Evolutionary conservation across 23 red algal genomes (phyloP).

Genomic region (Gracilariopsis chorda): DNA sequence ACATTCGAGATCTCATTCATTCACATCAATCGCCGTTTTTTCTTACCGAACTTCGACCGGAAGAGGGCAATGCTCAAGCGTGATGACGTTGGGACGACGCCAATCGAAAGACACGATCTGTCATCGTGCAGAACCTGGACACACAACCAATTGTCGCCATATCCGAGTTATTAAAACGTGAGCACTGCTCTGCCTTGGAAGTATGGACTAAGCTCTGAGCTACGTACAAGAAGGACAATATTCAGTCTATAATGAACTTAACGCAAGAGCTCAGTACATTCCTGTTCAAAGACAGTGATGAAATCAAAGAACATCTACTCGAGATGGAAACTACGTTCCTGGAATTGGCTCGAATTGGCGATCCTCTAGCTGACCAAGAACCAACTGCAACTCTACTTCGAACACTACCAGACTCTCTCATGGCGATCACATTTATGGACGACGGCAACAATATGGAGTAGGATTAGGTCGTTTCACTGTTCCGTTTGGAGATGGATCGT

Average conservation of each 20-base stretch:
- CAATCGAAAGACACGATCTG: neutral
- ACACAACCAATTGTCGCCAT: neutral
- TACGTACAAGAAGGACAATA: constrained; percentile 1
- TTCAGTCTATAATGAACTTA: neutral
- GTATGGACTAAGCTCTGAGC: neutral
- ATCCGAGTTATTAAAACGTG: neutral
- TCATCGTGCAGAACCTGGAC: neutral
- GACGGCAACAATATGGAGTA: neutral
- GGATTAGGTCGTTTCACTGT: neutral
- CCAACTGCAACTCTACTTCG: neutral
- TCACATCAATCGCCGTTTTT: neutral
- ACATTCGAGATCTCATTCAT: neutral
- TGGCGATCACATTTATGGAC: neutral
- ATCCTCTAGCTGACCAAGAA: neutral
- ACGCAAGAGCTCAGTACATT: neutral
- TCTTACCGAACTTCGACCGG: no score
- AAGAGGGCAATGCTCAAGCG: neutral
- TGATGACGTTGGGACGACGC: neutral
- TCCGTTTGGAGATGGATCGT: neutral
- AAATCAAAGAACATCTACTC: neutral
- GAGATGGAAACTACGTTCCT: neutral
- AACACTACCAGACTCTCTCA: neutral
- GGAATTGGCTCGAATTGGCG: neutral
- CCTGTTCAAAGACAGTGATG: neutral
- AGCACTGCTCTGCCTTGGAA: neutral